Base-by-base conservation (phyloP, 2,329 filamentous ascomycete genomes). In the Venturia asperata region DNA sequence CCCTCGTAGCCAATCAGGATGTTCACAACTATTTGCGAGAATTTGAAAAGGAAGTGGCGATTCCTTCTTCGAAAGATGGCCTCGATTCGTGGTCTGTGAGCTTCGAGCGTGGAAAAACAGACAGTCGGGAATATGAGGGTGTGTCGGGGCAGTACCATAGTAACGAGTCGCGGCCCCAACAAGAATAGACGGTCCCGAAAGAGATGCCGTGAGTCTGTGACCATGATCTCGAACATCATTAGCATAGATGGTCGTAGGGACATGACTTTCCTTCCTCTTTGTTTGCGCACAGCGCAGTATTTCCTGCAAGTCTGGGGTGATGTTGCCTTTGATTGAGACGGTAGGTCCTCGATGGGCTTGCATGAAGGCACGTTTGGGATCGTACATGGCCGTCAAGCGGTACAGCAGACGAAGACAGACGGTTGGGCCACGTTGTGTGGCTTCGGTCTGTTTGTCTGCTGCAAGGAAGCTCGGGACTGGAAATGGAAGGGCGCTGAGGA, bases 231-330 rank as follows among this genome's bases (percentile, higher is more conserved):
- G 45, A 47, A 10, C 21, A n/a, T n/a, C 45, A n/a, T 47, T 17
- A n/a, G 45, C 21, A n/a, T 17, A n/a, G 45, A 47, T 47, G 10
- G 9, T n/a, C 45, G 45, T 47, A n/a, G n/a, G n/a, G 39, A 41
- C 39, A 41, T 11, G 10, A 41, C 9, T 41, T 15, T 10, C 5
- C 21, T 47, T n/a, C 5, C 2, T 47, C 1, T 47, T 24, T 7
- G 45, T 47, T 47, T 47, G 45, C 45, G 45, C 45, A 24, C 13
- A n/a, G 45, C 45, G 45, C 45, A n/a, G 45, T 47, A 47, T 47
- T 47, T 47, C 4, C 45, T 47, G 21, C 39, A 24, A 47, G 17
- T 47, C 19, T 47, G 45, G 13, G 19, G 6, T 47, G 5, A 47
- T 47, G 10, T 47, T n/a, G 4, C 2, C 45, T 9, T 19, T 19